Evolutionary conservation across 768 basidiomycete species (phyloP), one percentile per base, ranked within the genome.

Genomic region (Hericium erinaceus): DNA sequence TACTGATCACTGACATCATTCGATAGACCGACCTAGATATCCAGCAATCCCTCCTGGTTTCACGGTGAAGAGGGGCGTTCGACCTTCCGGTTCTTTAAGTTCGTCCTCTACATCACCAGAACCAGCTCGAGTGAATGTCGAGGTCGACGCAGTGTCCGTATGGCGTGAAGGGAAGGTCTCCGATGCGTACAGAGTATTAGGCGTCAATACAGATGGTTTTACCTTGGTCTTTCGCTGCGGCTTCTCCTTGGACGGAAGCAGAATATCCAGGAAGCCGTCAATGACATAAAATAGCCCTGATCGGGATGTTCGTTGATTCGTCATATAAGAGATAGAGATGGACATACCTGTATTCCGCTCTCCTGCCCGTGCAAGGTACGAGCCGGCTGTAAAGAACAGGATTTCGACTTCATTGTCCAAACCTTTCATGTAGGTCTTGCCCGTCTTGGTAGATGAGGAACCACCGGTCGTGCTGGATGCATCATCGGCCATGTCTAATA

Each of bases 1-100:
- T 39, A 48, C 46, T 48, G n/a, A 16, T n/a, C 11, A 52, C 33
- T n/a, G 33, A 33, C 46, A 16, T 40, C 16, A 8, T 39, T 24
- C 26, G 12, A 15, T 33, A 1, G 7, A 61, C 77, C 59, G 62
- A 90, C 90, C 87, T 24, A 99, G 78, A 70, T 98, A 98, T 1
- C 97, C 97, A 10, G 95, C 97, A 60, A 99, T 97, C 0, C 97
- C 97, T 57, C 97, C 97, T 13, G 95, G 91, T 66, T 95, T 97
- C 22, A 95, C 92, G 1, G 92, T 95, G 70, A 97, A 99, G 22
- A 99, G 77, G 10, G 88, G 60, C 39, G 55, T 60, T 16, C n/a
- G 62, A 26, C 55, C 66, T 88, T 92, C 61, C 78, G 79, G 52
- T 65, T 68, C 38, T 74, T 72, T 5, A 69, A 65, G 56, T 68